Conservation (phyloP, 352 stramenopile genomes). For the Phytopythium vexans region DNA sequence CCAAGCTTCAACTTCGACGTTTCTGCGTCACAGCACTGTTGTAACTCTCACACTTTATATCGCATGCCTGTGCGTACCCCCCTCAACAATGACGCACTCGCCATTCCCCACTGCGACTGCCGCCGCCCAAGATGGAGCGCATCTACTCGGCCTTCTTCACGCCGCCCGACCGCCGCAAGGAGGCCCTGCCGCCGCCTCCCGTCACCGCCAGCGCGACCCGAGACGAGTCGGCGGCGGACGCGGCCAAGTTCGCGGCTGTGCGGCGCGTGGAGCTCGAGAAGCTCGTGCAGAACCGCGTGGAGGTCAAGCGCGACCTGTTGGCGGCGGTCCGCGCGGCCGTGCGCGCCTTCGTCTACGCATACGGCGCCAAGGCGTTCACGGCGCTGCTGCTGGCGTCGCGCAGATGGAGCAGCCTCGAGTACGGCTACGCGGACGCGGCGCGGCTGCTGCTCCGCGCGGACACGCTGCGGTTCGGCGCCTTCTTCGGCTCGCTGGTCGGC, state of each 20-base stretch:
- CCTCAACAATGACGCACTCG: background rate
- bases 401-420: conserved; percentile 75
- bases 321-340: conserved; percentile 41
- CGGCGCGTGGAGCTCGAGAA: conserved; percentile 34
- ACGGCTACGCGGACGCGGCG: conserved; percentile 72
- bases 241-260: conserved; percentile 21
- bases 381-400: conserved; percentile 70
- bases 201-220: background rate
- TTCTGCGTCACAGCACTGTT: no score
- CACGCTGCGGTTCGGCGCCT: conserved; percentile 77
- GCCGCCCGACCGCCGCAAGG: background rate
- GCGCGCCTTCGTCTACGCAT: conserved; percentile 66
- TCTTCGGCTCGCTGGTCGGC: conserved; percentile 73
- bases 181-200: no score
- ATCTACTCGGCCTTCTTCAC: conserved; percentile 88
- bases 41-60: no score
- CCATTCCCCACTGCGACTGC: background rate
- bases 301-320: conserved; percentile 44
- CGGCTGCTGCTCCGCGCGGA: conserved; percentile 61
- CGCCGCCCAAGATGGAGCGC: conserved; percentile 56
- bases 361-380: conserved; percentile 82
- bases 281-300: conserved; percentile 22
- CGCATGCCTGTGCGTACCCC: background rate
- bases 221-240: conserved; percentile 15
- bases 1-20: no score